phyloP scores from a whole-genome alignment of 2,329 filamentous ascomycete genomes.

The Aspergillus sergii region DNA sequence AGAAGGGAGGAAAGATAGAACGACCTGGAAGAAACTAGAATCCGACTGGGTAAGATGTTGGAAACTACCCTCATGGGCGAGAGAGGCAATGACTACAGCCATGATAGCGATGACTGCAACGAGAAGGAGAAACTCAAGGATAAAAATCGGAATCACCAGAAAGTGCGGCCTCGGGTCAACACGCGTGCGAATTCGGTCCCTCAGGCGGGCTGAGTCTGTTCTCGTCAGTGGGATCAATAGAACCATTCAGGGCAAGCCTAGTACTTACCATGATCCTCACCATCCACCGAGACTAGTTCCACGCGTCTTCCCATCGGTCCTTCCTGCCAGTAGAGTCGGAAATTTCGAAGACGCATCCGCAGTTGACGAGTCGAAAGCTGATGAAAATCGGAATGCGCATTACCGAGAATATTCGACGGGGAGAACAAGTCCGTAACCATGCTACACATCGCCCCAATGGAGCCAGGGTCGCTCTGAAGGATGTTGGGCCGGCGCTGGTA shows the following conservation, averaged over 20 bases:
- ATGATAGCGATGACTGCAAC: slow-evolving; percentile 35
- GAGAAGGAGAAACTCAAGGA: slow-evolving; percentile 36
- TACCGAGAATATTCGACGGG: slow-evolving; percentile 29
- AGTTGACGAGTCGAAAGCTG: slow-evolving; percentile 38
- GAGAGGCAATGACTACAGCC: slow-evolving; percentile 30
- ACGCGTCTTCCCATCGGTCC: slow-evolving; percentile 29
- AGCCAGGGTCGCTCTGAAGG: slow-evolving; percentile 35
- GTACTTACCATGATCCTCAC: slow-evolving; percentile 15
- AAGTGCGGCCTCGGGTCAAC: slow-evolving; percentile 38
- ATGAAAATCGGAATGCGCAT: slow-evolving; percentile 32
- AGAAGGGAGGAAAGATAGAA: slow-evolving; percentile 36
- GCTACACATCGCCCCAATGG: slow-evolving; percentile 39
- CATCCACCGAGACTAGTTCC: slow-evolving; percentile 34
- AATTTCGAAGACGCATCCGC: slow-evolving; percentile 31
- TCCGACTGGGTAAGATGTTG: slow-evolving; percentile 34
- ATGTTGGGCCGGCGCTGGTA: slow-evolving; percentile 34
- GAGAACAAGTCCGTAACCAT: slow-evolving; percentile 35
- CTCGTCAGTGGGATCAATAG: slow-evolving; percentile 2
- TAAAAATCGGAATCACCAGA: slow-evolving; percentile 36
- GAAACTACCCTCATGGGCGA: slow-evolving; percentile 32
- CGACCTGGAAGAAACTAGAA: slow-evolving; percentile 34
- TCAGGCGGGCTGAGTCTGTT: slow-evolving; percentile 27
- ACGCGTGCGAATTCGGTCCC: slow-evolving; percentile 26
- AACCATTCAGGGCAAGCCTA: not conserved
- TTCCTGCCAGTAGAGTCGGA: slow-evolving; percentile 32